These are phyloP conservation scores for Pyrus communis DNA, from an alignment of 306 rosid species.

Conservation along the genomic window DNA sequence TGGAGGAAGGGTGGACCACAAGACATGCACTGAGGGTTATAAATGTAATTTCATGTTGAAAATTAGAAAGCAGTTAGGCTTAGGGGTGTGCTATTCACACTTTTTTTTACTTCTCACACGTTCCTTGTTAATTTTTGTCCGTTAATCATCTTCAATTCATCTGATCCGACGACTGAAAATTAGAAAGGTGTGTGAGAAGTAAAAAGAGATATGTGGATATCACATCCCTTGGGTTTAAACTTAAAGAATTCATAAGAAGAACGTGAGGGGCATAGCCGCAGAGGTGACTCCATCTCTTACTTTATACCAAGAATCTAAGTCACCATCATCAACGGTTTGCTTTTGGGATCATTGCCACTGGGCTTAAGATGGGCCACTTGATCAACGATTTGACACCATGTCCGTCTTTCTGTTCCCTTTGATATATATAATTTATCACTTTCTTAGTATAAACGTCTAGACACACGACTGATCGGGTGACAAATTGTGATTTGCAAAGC, in stretches of 20 bases:
- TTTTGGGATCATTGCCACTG: slow-evolving; percentile 3
- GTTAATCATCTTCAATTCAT: too few relatives aligned
- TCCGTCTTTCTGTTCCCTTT: not conserved
- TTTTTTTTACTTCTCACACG: too few relatives aligned
- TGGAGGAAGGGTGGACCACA: slow-evolving; percentile 23
- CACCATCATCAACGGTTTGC: not conserved
- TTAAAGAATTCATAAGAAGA: slow-evolving; percentile 10
- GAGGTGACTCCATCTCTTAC: not conserved
- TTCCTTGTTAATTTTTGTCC: too few relatives aligned
- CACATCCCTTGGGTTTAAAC: not conserved
- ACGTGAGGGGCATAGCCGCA: slow-evolving; percentile 15
- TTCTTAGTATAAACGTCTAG: too few relatives aligned
- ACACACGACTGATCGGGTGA: too few relatives aligned
- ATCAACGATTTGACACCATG: not conserved
- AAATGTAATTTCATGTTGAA: not conserved
- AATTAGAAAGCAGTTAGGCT: not conserved
- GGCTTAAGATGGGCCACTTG: not conserved
- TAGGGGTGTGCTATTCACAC: too few relatives aligned
- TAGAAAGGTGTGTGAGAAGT: too few relatives aligned
- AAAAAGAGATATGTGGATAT: too few relatives aligned
- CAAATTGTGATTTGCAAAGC: not conserved
- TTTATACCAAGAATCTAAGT: not conserved
- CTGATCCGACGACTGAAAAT: too few relatives aligned
- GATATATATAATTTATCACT: not conserved
- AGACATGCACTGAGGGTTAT: not conserved